Base-by-base conservation (phyloP, 108 stramenopile genomes). In the Parmales sp. region DNA sequence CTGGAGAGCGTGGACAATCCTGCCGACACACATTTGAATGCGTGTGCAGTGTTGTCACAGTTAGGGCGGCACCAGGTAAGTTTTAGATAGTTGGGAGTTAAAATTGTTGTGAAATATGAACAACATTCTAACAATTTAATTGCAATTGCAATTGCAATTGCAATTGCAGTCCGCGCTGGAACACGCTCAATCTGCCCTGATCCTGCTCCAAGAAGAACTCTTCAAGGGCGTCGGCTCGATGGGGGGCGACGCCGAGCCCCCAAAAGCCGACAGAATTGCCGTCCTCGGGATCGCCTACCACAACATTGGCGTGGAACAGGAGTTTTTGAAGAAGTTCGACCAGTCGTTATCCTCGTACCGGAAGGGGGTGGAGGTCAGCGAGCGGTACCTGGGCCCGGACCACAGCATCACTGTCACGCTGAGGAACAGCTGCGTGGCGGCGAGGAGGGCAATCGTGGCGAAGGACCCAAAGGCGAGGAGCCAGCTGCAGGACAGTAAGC, bases 281-380 rank as follows among this genome's bases (percentile, higher is more conserved):
- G 71, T 72, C 23, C 50, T 86, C 26, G 81, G 77, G 5, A 83
- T 86, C 41, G 83, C 84, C 25, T 83, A 86, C 69, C 84, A 86
- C 65, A 86, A 86, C 66, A 80, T 84, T 39, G 84, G 82, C 29
- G 84, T 84, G 45, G 84, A 86, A 72, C 79, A 80, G 45, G 84
- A 86, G 71, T 84, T 83, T 63, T 64, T 84, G 1, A 82, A 81
- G 48, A 72, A 66, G 46, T 80, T 72, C 43, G 78, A 83, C 64
- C 75, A 81, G 51, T 70, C 69, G 16, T 31, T 86, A 31, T 39
- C 54, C 22, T 77, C 78, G 28, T 86, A 86, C 72, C 45, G 78
- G 9, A 83, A 82, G 68, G 84, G 83, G 0, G 81, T 82, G 8
- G 83, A 86, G 69, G 76, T 84, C 36, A 48, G 67, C 4, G 75